phyloP scores from a whole-genome alignment of 257 asterid genomes.

The Petunia secreta region DNA sequence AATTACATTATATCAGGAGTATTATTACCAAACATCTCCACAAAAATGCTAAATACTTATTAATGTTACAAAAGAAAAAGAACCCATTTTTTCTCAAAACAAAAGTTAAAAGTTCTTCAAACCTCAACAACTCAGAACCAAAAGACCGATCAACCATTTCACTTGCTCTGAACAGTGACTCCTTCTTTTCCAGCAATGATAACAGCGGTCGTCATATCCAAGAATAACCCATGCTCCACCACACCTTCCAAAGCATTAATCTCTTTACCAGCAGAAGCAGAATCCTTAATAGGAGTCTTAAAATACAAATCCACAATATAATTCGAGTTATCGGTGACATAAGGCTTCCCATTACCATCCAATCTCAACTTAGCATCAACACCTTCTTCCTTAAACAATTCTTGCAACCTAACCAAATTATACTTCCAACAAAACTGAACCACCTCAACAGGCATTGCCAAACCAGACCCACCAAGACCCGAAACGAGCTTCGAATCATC shows the following conservation, averaged over 20 bases:
- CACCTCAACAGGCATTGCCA: conserved; percentile 97
- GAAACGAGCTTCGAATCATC: conserved; percentile 82
- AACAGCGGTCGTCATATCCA: conserved; percentile 66
- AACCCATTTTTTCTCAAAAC: conserved; percentile 2
- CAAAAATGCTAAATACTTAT: background rate
- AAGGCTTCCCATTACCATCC: conserved; percentile 74
- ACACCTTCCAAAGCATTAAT: conserved; percentile 75
- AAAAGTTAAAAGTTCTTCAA: conserved; percentile 7
- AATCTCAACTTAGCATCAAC: conserved; percentile 74
- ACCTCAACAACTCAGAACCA: conserved; percentile 8
- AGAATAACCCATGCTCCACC: conserved; percentile 74
- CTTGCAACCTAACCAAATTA: conserved; percentile 63
- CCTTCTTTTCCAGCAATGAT: conserved; percentile 80
- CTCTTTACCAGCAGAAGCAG: conserved; percentile 70
- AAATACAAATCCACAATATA: conserved; percentile 92
- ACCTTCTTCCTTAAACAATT: conserved; percentile 71
- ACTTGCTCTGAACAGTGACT: conserved; percentile 63
- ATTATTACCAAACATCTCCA: conserved; percentile 21
- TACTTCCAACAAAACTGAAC: conserved; percentile 91
- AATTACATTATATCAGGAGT: background rate
- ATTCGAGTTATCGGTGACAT: conserved; percentile 81
- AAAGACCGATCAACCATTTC: conserved; percentile 21
- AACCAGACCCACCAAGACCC: conserved; percentile 87
- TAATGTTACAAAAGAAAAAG: background rate
- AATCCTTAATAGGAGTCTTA: conserved; percentile 83